These are phyloP conservation scores for Epichloe gansuensis DNA, from an alignment of 2,329 filamentous ascomycete genomes.

Conservation along the genomic window DNA sequence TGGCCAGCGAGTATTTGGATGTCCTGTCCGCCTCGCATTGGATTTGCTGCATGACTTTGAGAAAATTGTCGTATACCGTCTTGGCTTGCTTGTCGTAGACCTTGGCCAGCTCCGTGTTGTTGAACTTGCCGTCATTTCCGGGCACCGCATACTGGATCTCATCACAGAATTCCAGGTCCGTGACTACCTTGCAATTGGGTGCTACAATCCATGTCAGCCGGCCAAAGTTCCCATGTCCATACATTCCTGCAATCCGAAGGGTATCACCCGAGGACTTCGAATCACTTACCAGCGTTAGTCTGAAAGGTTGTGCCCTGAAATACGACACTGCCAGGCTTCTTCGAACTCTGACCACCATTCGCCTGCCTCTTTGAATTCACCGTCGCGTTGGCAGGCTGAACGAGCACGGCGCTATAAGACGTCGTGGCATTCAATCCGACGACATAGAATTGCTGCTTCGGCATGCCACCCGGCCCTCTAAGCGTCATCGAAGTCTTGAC, in stretches of 20 bases:
- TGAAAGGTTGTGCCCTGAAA: constrained; percentile 60
- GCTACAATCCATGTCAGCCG: constrained; percentile 29
- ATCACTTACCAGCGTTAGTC: constrained; percentile 58
- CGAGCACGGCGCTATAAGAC: constrained; percentile 60
- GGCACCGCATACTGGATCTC: constrained; percentile 87
- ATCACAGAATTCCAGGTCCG: constrained; percentile 77
- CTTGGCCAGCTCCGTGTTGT: constrained; percentile 47
- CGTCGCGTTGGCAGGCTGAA: constrained; percentile 41
- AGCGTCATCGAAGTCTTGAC: constrained; percentile 55
- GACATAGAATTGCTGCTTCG: constrained; percentile 82
- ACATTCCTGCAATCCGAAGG: background rate
- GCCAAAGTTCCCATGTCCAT: background rate
- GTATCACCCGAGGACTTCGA: background rate
- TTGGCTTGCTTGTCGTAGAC: constrained; percentile 70
- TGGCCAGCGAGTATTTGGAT: constrained; percentile 69
- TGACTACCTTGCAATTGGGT: constrained; percentile 74
- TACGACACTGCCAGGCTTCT: constrained; percentile 60
- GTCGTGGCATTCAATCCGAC: constrained; percentile 59
- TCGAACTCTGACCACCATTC: constrained; percentile 10
- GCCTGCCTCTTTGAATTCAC: constrained; percentile 26
- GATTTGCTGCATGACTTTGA: constrained; percentile 69
- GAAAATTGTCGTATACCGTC: constrained; percentile 62
- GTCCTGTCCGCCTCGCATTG: constrained; percentile 66
- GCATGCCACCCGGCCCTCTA: constrained; percentile 50
- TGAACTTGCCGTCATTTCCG: constrained; percentile 53